These are phyloP conservation scores for Rhodotorula sp. DNA, from an alignment of 1,284 basidiomycete genomes.

Conservation along the genomic window DNA sequence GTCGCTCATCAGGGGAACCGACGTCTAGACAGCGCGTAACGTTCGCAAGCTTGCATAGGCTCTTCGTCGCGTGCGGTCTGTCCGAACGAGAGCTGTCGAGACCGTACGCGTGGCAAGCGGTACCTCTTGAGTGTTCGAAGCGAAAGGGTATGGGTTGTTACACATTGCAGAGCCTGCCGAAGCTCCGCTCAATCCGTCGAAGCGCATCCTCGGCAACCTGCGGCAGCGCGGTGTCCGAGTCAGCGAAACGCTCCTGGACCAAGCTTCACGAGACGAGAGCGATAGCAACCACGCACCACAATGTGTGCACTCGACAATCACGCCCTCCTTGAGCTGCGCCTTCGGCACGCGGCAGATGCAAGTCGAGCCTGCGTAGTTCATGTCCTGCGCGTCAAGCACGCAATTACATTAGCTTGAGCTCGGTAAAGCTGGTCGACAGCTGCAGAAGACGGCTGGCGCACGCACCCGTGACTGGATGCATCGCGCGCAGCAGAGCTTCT, in stretches of 20 bases:
- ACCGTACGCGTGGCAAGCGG: too few species aligned
- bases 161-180: too few species aligned
- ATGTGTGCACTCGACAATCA: conserved; percentile 63
- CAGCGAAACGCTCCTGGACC: background rate
- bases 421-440: too few species aligned
- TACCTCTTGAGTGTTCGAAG: too few species aligned
- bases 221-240: background rate
- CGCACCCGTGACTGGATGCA: conserved; percentile 91
- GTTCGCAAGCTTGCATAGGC: background rate
- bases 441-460: conserved; percentile 10
- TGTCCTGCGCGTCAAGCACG: too few species aligned
- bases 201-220: conserved; percentile 45
- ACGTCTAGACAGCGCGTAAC: background rate
- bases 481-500: conserved; percentile 94
- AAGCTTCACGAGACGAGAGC: too few species aligned
- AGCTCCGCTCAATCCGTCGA: conserved; percentile 38
- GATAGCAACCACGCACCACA: conserved; percentile 31
- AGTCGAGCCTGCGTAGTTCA: conserved; percentile 99
- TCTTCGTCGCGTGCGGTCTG: too few species aligned
- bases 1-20: conserved; percentile 40
- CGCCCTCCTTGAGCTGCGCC: conserved; percentile 82
- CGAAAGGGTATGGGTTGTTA: too few species aligned
- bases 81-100: too few species aligned
- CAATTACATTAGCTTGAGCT: too few species aligned
- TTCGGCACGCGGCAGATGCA: conserved; percentile 98